These are phyloP conservation scores for Diaporthe sp. DNA, from an alignment of 2,329 filamentous ascomycete genomes.

Conservation along the genomic window DNA sequence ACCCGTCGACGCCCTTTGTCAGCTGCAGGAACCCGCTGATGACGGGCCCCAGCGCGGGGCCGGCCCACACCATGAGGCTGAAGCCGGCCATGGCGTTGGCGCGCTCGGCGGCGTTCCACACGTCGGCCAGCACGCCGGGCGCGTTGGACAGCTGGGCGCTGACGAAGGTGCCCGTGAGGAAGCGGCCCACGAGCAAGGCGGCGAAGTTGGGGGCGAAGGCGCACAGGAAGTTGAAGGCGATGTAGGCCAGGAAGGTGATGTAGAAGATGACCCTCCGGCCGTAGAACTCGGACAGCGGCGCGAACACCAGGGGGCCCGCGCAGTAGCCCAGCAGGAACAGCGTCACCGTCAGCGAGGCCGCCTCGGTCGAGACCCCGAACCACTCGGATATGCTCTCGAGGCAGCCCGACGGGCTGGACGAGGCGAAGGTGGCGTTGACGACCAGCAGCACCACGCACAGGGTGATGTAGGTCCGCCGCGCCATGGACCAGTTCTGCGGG, in stretches of 20 bases:
- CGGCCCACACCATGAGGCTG: slow-evolving; percentile 65
- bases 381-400: slow-evolving; percentile 57
- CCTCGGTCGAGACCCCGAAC: slow-evolving; percentile 62
- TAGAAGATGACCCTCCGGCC: slow-evolving; percentile 68
- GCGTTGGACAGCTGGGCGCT: slow-evolving; percentile 63
- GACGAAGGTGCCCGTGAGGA: slow-evolving; percentile 68
- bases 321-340: slow-evolving; percentile 70
- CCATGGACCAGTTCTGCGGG: slow-evolving; percentile 61
- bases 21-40: slow-evolving; percentile 70
- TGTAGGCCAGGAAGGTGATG: slow-evolving; percentile 61
- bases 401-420: slow-evolving; percentile 55
- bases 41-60: slow-evolving; percentile 67
- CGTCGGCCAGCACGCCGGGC: slow-evolving; percentile 66
- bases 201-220: slow-evolving; percentile 68
- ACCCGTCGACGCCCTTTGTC: slow-evolving; percentile 56
- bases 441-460: slow-evolving; percentile 60
- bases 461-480: slow-evolving; percentile 58
- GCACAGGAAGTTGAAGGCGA: slow-evolving; percentile 66
- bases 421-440: slow-evolving; percentile 69
- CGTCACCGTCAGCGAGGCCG: slow-evolving; percentile 64
- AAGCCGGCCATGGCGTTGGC: slow-evolving; percentile 69
- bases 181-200: slow-evolving; percentile 65
- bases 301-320: slow-evolving; percentile 70
- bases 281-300: slow-evolving; percentile 70
- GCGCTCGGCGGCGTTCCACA: slow-evolving; percentile 66